Conservation (phyloP, 345 rosid species). For the Rhodomyrtus tomentosa region DNA sequence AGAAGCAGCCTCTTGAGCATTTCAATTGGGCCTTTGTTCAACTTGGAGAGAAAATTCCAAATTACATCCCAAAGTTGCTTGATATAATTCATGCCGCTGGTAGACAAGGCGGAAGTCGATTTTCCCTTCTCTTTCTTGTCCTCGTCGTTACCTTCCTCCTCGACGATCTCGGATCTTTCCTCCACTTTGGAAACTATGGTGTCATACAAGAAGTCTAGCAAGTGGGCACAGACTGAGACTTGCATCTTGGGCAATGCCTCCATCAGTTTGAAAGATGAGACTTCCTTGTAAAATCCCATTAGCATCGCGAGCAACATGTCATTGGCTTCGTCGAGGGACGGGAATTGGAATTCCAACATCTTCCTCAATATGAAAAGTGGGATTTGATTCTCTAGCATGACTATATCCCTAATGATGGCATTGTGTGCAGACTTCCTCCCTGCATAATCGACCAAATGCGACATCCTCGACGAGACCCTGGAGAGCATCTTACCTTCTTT, state of each 20-base stretch:
- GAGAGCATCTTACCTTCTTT: constrained; percentile 20
- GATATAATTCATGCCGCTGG: background rate
- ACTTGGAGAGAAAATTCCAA: constrained; percentile 14
- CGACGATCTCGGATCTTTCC: constrained; percentile 1
- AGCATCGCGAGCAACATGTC: constrained; percentile 23
- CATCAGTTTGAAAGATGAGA: constrained; percentile 36
- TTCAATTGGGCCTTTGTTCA: constrained; percentile 3
- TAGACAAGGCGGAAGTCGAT: background rate
- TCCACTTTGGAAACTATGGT: constrained; percentile 32
- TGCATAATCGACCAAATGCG: constrained; percentile 20
- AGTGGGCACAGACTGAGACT: constrained; percentile 21
- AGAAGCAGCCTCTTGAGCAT: constrained; percentile 11
- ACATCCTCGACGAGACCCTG: constrained; percentile 27
- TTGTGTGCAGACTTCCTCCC: constrained; percentile 33
- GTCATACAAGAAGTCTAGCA: constrained; percentile 42
- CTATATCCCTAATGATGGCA: constrained; percentile 44
- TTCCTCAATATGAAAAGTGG: constrained; percentile 43
- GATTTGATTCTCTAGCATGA: constrained; percentile 76
- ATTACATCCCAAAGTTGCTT: constrained; percentile 9
- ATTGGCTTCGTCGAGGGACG: constrained; percentile 24
- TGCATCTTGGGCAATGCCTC: constrained; percentile 3
- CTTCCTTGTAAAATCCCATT: constrained; percentile 29
- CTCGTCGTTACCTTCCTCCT: constrained; percentile 6
- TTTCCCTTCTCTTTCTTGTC: background rate
- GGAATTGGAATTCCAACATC: constrained; percentile 26